Evolutionary conservation across 2,329 filamentous ascomycete genomes (phyloP), one percentile per base, ranked within the genome.

Genomic region (Metarhizium guizhouense): DNA sequence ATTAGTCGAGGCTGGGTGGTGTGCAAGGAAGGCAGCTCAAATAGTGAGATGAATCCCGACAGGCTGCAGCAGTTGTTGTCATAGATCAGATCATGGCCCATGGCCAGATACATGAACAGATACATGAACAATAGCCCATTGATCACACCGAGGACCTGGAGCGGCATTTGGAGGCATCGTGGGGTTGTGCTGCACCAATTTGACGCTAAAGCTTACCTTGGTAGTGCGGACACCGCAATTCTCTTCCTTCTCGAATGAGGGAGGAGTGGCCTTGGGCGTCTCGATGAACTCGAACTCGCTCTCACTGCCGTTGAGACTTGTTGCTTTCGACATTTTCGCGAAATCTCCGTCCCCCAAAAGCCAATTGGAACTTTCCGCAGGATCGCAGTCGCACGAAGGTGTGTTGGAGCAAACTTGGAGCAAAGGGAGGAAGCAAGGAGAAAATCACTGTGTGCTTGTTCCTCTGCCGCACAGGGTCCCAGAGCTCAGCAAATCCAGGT

Each of bases 211-310:
- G 18, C 83, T 64, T 64, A 74, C 73, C 63, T 67, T 67, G 55
- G 74, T 76, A 54, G 67, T 69, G 57, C 67, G 66, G 59, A 76
- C 72, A 58, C 74, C 73, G 61, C 71, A 74, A 64, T 90, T 87
- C 72, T 89, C 84, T 62, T 81, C 80, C 65, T 69, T 69, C 57
- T 87, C 86, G 67, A 86, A 90, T 63, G 85, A 85, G 64, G 86
- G 68, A 57, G 66, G 65, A 25, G 58, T 61, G 62, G 66, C 63
- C 51, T 72, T 64, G 51, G 74, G 74, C 61, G 74, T 76, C 57
- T 70, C 63, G 60, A 74, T 69, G 61, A 74, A 75, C 63, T 71
- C 68, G 56, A 75, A 73, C 63, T 75, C 71, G 59, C 64, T 65
- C 59, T 70, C 68, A 50, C 62, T 61, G 61, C 67, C 64, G 45